Evolutionary conservation across 2,329 filamentous ascomycete genomes (phyloP).

Genomic region (Penicillium palitans): DNA sequence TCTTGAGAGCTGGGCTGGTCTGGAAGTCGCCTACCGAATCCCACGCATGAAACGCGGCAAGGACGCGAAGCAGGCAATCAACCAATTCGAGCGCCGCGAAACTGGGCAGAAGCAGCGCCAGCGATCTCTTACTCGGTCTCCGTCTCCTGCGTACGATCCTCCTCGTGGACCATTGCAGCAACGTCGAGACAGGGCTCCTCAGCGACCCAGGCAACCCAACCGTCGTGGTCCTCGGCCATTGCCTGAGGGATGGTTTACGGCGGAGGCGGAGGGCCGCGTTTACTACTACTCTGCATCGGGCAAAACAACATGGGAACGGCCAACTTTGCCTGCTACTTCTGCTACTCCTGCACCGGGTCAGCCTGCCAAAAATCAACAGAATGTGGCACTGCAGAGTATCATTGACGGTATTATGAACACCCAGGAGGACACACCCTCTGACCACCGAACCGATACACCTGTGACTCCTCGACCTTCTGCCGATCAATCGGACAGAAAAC

Average conservation of each 20-base stretch:
- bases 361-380: conserved; percentile 68
- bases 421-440: conserved; percentile 56
- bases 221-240: conserved; percentile 60
- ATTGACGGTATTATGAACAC: conserved; percentile 79
- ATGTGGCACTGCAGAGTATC: conserved; percentile 77
- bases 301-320: conserved; percentile 77
- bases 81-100: conserved; percentile 63
- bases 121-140: conserved; percentile 54
- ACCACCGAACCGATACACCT: conserved; percentile 55
- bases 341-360: conserved; percentile 44
- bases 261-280: conserved; percentile 65
- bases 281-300: conserved; percentile 87
- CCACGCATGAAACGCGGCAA: conserved; percentile 77
- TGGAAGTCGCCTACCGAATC: conserved; percentile 90
- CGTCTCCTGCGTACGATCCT: conserved; percentile 48
- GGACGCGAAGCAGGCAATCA: conserved; percentile 55
- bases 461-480: conserved; percentile 61
- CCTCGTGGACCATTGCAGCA: conserved; percentile 47
- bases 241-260: conserved; percentile 82
- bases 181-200: conserved; percentile 60
- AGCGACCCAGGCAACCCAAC: conserved; percentile 55
- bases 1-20: conserved; percentile 80
- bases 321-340: conserved; percentile 68
- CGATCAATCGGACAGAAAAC: conserved; percentile 53
- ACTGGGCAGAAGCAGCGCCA: conserved; percentile 51